phyloP scores from a whole-genome alignment of 1,284 basidiomycete genomes.

The Papiliotrema terrestris region DNA sequence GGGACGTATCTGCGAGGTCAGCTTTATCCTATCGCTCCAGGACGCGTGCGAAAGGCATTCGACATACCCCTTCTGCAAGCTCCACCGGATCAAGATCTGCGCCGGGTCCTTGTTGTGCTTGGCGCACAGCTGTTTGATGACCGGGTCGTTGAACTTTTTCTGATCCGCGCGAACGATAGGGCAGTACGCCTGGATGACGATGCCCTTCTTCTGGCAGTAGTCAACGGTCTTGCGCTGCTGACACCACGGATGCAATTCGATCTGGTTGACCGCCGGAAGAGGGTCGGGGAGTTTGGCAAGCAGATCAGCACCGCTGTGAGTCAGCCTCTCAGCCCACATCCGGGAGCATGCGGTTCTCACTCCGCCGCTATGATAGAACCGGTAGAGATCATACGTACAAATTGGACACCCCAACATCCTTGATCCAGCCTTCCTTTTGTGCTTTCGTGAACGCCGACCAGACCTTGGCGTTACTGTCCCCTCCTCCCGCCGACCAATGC shows the following conservation, averaged over 20 bases:
- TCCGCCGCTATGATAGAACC: conserved; percentile 53
- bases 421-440: conserved; percentile 63
- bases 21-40: too few species aligned
- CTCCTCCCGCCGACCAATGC: conserved; percentile 51
- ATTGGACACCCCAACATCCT: conserved; percentile 72
- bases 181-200: conserved; percentile 74
- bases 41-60: too few species aligned
- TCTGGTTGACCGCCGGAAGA: conserved; percentile 76
- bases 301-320: conserved; percentile 64
- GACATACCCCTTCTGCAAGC: conserved; percentile 69
- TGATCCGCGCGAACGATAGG: conserved; percentile 62
- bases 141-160: conserved; percentile 55
- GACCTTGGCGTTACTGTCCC: conserved; percentile 27
- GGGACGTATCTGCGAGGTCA: conserved; percentile 57
- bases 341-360: too few species aligned
- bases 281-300: conserved; percentile 67
- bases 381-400: conserved; percentile 51
- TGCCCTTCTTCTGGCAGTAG: conserved; percentile 65
- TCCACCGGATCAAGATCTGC: conserved; percentile 78
- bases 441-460: conserved; percentile 34
- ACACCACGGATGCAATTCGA: conserved; percentile 82
- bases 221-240: conserved; percentile 73
- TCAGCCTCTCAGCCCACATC: too few species aligned
- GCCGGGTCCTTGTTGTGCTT: conserved; percentile 65
- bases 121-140: conserved; percentile 56